Conservation (phyloP, 306 rosid species). For the Glycine latifolia region DNA sequence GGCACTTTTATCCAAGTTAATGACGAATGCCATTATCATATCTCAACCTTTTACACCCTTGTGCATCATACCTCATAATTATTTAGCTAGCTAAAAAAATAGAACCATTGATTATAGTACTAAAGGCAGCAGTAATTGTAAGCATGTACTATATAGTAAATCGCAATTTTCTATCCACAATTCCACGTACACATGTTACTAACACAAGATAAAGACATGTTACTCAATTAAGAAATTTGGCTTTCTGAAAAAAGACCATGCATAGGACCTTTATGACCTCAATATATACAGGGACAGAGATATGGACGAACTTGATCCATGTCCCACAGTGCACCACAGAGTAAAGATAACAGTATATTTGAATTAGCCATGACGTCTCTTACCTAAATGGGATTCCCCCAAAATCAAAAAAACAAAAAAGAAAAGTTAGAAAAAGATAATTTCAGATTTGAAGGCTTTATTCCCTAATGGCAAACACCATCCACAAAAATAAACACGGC, state of each 20-base stretch:
- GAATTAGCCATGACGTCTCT: constrained; percentile 47
- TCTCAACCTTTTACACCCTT: constrained; percentile 45
- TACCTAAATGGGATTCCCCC: constrained; percentile 68
- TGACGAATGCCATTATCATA: constrained; percentile 49
- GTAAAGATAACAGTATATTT: constrained; percentile 51
- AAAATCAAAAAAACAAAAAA: constrained; percentile 34
- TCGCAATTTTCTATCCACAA: no score
- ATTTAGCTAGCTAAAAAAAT: constrained; percentile 39
- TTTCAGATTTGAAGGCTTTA: constrained; percentile 56
- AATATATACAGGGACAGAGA: constrained; percentile 39
- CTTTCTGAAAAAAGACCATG: constrained; percentile 54
- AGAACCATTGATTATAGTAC: constrained; percentile 19
- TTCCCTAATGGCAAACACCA: constrained; percentile 78
- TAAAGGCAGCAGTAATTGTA: neutral
- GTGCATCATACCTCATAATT: constrained; percentile 45
- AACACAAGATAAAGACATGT: constrained; percentile 2
- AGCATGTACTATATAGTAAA: neutral
- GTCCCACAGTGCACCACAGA: constrained; percentile 58
- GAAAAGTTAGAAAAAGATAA: constrained; percentile 51
- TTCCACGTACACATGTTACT: neutral
- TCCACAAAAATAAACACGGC: constrained; percentile 54
- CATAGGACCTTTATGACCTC: constrained; percentile 48
- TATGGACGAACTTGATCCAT: constrained; percentile 48
- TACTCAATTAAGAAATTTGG: constrained; percentile 49
- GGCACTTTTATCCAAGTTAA: constrained; percentile 35